These are phyloP conservation scores for Eurotiales sp. DNA, from an alignment of 2,329 filamentous ascomycete species.

Conservation along the genomic window DNA sequence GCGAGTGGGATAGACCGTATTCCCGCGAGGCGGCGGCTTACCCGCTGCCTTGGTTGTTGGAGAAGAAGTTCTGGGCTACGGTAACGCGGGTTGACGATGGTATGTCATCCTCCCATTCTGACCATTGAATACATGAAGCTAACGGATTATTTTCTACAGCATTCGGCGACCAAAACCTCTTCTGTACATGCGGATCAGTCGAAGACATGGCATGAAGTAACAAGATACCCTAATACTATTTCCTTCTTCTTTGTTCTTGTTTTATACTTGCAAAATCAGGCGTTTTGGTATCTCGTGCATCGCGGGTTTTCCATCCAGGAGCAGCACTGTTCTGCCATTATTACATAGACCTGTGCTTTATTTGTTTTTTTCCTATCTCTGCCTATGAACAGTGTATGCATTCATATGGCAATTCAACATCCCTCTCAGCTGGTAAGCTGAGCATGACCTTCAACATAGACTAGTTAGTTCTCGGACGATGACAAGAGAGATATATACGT, in stretches of 20 bases:
- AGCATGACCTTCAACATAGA: constrained; percentile 5
- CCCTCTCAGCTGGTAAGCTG: neutral
- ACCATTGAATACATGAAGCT: constrained; percentile 17
- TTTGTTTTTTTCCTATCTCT: too few relatives aligned
- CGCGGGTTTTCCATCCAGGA: too few relatives aligned
- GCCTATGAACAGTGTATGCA: neutral
- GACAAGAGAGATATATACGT: neutral
- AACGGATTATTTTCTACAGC: constrained; percentile 47
- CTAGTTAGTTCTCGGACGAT: neutral
- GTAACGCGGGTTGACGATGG: constrained; percentile 85
- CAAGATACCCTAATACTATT: constrained; percentile 28
- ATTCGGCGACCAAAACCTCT: constrained; percentile 87
- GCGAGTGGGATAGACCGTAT: constrained; percentile 81
- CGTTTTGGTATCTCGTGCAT: constrained; percentile 8
- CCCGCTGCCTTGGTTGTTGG: constrained; percentile 72
- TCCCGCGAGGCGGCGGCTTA: constrained; percentile 80
- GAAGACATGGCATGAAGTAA: constrained; percentile 48
- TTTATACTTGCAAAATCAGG: constrained; percentile 6
- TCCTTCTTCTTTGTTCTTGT: neutral
- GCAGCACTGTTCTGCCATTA: too few relatives aligned
- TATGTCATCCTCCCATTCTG: constrained; percentile 46
- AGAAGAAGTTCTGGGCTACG: constrained; percentile 98
- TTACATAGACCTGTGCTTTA: too few relatives aligned
- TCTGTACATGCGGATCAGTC: constrained; percentile 89
- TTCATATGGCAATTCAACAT: neutral